These are phyloP conservation scores for Aquanectria penicillioides DNA, from an alignment of 2,329 filamentous ascomycete genomes.

Conservation along the genomic window DNA sequence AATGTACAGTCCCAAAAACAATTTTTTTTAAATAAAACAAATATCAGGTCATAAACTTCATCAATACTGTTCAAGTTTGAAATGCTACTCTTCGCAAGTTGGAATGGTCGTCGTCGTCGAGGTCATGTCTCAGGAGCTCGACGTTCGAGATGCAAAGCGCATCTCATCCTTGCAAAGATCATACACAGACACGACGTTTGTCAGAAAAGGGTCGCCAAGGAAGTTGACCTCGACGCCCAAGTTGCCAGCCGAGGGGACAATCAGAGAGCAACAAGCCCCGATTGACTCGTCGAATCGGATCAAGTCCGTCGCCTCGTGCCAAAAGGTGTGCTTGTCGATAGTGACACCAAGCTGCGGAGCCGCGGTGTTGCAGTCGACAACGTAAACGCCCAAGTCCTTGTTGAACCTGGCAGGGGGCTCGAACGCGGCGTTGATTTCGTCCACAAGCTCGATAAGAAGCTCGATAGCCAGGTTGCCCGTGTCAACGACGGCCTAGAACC, in stretches of 20 bases:
- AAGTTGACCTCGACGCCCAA: conserved; percentile 39
- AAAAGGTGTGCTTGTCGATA: conserved; percentile 48
- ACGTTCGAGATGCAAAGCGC: conserved; percentile 50
- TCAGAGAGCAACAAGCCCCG: conserved; percentile 23
- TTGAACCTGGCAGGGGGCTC: conserved; percentile 51
- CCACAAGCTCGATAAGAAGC: conserved; percentile 49
- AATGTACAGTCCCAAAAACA: too few species aligned
- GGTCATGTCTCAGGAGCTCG: neutral
- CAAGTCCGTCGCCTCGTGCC: conserved; percentile 43
- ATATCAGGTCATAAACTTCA: too few species aligned
- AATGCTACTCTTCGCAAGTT: neutral
- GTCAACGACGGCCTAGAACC: conserved; percentile 55
- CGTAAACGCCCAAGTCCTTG: conserved; percentile 42
- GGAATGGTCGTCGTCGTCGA: neutral
- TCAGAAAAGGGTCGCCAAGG: conserved; percentile 58
- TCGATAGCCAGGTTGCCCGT: conserved; percentile 54
- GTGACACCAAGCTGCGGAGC: conserved; percentile 53
- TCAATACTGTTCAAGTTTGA: neutral
- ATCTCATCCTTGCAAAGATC: conserved; percentile 58
- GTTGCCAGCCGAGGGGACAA: neutral
- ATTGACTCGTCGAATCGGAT: conserved; percentile 32
- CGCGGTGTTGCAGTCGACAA: conserved; percentile 53
- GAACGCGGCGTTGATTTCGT: conserved; percentile 52
- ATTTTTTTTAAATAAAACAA: neutral
- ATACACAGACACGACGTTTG: conserved; percentile 61